Base-by-base conservation (phyloP, 2,329 filamentous ascomycete genomes). In the Penicillium hordei region DNA sequence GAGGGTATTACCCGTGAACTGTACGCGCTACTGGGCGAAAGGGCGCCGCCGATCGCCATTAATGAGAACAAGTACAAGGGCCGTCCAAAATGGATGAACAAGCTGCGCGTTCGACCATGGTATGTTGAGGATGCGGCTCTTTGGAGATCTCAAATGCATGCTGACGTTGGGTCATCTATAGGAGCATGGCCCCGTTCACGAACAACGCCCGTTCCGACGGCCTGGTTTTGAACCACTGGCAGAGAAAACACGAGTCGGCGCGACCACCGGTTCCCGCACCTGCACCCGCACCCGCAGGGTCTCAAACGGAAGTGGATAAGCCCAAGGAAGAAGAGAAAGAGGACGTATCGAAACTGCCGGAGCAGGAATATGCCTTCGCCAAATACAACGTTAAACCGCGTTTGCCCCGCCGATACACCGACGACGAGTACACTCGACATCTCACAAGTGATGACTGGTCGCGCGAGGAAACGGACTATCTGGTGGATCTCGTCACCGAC, bases 391-490 rank as follows among this genome's bases (percentile, higher is more conserved):
- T 96, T 54, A 83, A 88, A 63, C 85, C 93, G 15, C 83, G 89
- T 4, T 82, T 92, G 36, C 91, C 93, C 0, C 82, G 87, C 59
- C 68, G 70, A 62, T 97, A 97, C 75, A 91, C 85, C 60, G 89
- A 95, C 62, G 90, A 93, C 61, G 89, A 96, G 72, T 99, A 99
- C 76, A 84, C 88, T 59, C 82, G 86, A 57, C 85, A 89, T 60
- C 76, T 99, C 50, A 83, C 86, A 66, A 89, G 82, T 69, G 80
- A 85, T 15, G 87, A 93, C 66, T 99, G 94, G 94, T 88, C 89
- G 15, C 91, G 89, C 69, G 89, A 94, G 67, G 94, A 99, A 76
- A 99, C 94, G 9, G 92, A 97, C 71, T 97, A 97, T 70, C 77
- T 99, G 61, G 83, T 97, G 71, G 79, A 85, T 3, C 73, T 93